Percentiles rank a stretch among this genome's conserved stretches.
Evolutionary conservation across 495 filamentous ascomycete genomes (phyloP).

Genomic region (Hypoxylon intermedium): DNA sequence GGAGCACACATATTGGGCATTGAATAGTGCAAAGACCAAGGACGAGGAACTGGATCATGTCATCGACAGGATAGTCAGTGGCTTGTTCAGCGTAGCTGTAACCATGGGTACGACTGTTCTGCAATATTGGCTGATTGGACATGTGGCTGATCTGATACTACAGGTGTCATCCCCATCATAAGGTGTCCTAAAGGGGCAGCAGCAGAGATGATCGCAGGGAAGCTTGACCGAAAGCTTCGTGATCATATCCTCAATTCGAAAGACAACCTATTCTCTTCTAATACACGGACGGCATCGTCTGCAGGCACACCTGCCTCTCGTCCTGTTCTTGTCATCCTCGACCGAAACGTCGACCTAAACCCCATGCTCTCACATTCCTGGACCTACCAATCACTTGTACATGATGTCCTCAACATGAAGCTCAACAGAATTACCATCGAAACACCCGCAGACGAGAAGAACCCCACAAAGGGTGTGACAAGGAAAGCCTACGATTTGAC

Average conservation of each 20-base stretch:
- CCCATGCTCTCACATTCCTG: slow-evolving; percentile 99
- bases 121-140: not conserved
- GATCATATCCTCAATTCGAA: slow-evolving; percentile 98
- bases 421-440: slow-evolving; percentile 97
- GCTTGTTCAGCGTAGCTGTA: slow-evolving; percentile 93
- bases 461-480: slow-evolving; percentile 70
- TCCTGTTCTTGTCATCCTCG: slow-evolving; percentile 86
- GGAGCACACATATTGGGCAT: slow-evolving; percentile 82
- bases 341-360: slow-evolving; percentile 93
- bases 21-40: slow-evolving; percentile 90
- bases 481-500: slow-evolving; percentile 91
- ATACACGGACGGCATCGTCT: slow-evolving; percentile 48
- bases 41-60: slow-evolving; percentile 87
- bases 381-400: slow-evolving; percentile 96
- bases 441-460: slow-evolving; percentile 74
- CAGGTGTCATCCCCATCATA: slow-evolving; percentile 90
- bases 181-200: slow-evolving; percentile 89
- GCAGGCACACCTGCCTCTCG: slow-evolving; percentile 69
- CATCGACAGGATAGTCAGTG: slow-evolving; percentile 90
- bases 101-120: slow-evolving; percentile 79
- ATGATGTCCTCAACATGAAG: slow-evolving; percentile 92
- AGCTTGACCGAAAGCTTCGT: slow-evolving; percentile 91
- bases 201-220: slow-evolving; percentile 91
- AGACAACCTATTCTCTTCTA: slow-evolving; percentile 83
- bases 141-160: slow-evolving; percentile 26